These are phyloP conservation scores for Lachnellula hyalina DNA, from an alignment of 2,329 filamentous ascomycete genomes.

Conservation along the genomic window DNA sequence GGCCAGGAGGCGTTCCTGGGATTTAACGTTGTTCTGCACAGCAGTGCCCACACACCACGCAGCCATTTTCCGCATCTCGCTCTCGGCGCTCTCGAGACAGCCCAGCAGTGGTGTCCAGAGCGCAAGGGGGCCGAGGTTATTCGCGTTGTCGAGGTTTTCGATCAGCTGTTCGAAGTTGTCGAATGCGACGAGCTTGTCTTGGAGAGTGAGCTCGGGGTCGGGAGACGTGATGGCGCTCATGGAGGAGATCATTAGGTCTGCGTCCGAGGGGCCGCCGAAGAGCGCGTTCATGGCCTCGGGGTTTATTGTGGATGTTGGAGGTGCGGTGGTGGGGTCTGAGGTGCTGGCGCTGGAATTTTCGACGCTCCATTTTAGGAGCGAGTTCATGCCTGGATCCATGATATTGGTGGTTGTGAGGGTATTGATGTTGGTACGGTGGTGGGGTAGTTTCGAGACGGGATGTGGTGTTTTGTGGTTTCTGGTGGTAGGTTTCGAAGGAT, in stretches of 20 bases:
- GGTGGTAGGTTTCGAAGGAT: not conserved
- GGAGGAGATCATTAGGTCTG: slow-evolving; percentile 81
- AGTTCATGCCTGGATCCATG: slow-evolving; percentile 30
- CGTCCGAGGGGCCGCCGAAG: slow-evolving; percentile 80
- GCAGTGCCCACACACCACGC: slow-evolving; percentile 95
- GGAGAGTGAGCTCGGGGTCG: slow-evolving; percentile 58
- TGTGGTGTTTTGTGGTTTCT: not conserved
- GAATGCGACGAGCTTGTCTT: slow-evolving; percentile 77
- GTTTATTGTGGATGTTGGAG: slow-evolving; percentile 45
- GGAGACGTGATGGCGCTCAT: slow-evolving; percentile 69
- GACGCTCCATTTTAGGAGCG: slow-evolving; percentile 40
- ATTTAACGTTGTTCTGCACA: slow-evolving; percentile 89
- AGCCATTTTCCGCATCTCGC: slow-evolving; percentile 74
- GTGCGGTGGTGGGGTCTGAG: slow-evolving; percentile 23
- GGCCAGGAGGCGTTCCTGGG: slow-evolving; percentile 65
- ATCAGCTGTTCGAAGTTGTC: slow-evolving; percentile 94
- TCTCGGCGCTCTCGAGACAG: slow-evolving; percentile 62
- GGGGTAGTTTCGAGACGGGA: slow-evolving; percentile 4
- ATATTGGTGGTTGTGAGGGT: slow-evolving; percentile 7
- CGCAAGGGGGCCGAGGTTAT: slow-evolving; percentile 74
- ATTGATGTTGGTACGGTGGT: not conserved
- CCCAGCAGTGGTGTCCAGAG: slow-evolving; percentile 78
- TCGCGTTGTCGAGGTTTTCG: slow-evolving; percentile 92
- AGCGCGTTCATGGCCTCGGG: slow-evolving; percentile 68
- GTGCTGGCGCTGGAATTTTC: slow-evolving; percentile 48